phyloP scores from a whole-genome alignment of 495 filamentous ascomycete genomes.

The Hypoxylon subgilvum region DNA sequence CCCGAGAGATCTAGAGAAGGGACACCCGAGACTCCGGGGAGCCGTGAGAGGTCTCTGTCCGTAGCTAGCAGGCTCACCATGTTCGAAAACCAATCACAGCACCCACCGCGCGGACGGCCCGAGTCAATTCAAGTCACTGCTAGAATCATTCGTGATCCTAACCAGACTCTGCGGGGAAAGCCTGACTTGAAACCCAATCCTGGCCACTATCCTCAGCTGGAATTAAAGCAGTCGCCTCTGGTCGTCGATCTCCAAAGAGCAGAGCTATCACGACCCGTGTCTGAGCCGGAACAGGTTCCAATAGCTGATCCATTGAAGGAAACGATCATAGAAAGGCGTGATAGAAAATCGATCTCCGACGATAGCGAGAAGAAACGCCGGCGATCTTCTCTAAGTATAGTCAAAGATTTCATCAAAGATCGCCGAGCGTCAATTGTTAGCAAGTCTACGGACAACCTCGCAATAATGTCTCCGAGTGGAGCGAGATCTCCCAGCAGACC shows the following conservation, averaged over 20 bases:
- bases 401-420: conserved; percentile 62
- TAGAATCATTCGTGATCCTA: conserved; percentile 70
- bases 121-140: conserved; percentile 83
- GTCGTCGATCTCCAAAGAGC: conserved; percentile 70
- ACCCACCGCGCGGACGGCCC: conserved; percentile 52
- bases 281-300: conserved; percentile 25
- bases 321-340: conserved; percentile 48
- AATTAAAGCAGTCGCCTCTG: conserved; percentile 73
- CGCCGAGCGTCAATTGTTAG: conserved; percentile 50
- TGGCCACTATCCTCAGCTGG: conserved; percentile 55
- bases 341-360: conserved; percentile 33
- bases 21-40: conserved; percentile 45
- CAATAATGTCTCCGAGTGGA: conserved; percentile 36
- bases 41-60: conserved; percentile 50
- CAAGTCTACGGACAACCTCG: conserved; percentile 50
- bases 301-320: conserved; percentile 35
- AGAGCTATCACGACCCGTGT: conserved; percentile 27
- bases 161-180: conserved; percentile 51
- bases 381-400: conserved; percentile 57
- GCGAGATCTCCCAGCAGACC: conserved; percentile 53
- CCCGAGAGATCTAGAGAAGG: conserved; percentile 52
- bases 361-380: conserved; percentile 42
- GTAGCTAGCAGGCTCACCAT: conserved; percentile 54
- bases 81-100: conserved; percentile 49
- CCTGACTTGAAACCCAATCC: conserved; percentile 47